These are phyloP conservation scores for Angophora floribunda DNA, from an alignment of 345 rosid genomes.

Conservation along the genomic window DNA sequence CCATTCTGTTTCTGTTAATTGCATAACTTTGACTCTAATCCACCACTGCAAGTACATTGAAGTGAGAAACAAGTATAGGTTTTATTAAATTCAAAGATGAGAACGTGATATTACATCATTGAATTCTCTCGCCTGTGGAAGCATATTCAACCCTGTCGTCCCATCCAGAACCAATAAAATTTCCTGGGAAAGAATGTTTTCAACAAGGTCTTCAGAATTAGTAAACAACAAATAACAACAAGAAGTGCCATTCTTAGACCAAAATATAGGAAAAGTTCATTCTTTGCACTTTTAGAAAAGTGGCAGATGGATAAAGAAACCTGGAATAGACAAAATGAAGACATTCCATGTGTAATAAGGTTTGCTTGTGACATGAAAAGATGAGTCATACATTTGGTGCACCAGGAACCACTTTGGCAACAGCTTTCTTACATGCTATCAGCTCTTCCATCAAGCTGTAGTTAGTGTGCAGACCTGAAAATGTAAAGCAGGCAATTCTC, in stretches of 20 bases:
- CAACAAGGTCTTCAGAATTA: neutral
- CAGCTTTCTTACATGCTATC: conserved; percentile 81
- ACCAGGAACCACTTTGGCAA: conserved; percentile 64
- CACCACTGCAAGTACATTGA: neutral
- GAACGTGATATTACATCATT: conserved; percentile 56
- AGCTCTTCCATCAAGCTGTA: conserved; percentile 95
- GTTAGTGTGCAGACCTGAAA: conserved; percentile 89
- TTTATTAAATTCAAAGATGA: neutral
- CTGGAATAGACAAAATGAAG: neutral
- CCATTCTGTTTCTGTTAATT: neutral
- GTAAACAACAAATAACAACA: neutral
- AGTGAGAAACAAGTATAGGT: neutral
- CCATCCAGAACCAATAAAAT: conserved; percentile 92
- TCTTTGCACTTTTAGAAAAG: neutral
- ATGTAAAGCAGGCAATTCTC: neutral
- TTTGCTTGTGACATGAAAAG: neutral
- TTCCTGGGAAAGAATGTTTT: conserved; percentile 37
- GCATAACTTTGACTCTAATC: neutral
- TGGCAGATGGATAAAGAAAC: neutral
- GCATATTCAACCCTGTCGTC: conserved; percentile 95
- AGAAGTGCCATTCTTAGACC: neutral
- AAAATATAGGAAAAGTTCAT: neutral
- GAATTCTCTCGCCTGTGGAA: conserved; percentile 98
- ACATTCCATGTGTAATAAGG: neutral
- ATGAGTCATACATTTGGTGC: conserved; percentile 59